Conservation (phyloP, 2,329 filamentous ascomycete genomes). For the Calcarisporium arbuscula region DNA sequence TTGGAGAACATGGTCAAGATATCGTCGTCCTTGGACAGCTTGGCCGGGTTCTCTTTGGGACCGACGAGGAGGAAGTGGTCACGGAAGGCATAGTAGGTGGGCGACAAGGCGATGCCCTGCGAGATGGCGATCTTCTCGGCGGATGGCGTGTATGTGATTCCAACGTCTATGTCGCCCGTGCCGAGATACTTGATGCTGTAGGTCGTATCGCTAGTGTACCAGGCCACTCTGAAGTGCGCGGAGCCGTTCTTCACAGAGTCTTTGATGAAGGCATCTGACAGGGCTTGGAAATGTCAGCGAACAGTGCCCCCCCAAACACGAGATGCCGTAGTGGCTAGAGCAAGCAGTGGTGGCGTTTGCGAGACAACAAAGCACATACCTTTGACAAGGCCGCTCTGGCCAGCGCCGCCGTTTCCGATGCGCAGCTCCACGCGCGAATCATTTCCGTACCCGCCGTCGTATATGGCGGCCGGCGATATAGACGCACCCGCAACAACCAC, state of each 20-base stretch:
- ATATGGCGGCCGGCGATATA: conserved; percentile 13
- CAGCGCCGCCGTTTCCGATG: conserved; percentile 30
- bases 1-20: conserved; percentile 26
- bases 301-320: background rate
- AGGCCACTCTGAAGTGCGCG: conserved; percentile 33
- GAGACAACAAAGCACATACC: too few species aligned
- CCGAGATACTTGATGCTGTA: conserved; percentile 37
- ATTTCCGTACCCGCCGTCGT: conserved; percentile 14
- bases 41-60: conserved; percentile 25
- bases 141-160: conserved; percentile 36
- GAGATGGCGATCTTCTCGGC: conserved; percentile 37
- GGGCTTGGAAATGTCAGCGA: conserved; percentile 10
- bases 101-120: conserved; percentile 26
- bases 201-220: conserved; percentile 39
- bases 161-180: conserved; percentile 31
- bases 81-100: conserved; percentile 33
- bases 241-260: conserved; percentile 11
- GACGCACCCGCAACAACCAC: conserved; percentile 5
- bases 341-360: too few species aligned
- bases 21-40: conserved; percentile 20
- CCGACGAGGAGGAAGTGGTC: conserved; percentile 41
- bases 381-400: conserved; percentile 29
- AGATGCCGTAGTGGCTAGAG: too few species aligned
- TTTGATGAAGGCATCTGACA: conserved; percentile 21
- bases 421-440: conserved; percentile 15